Base-by-base conservation (phyloP, 495 filamentous ascomycete species). In the Hyaloscypha bicolor region DNA sequence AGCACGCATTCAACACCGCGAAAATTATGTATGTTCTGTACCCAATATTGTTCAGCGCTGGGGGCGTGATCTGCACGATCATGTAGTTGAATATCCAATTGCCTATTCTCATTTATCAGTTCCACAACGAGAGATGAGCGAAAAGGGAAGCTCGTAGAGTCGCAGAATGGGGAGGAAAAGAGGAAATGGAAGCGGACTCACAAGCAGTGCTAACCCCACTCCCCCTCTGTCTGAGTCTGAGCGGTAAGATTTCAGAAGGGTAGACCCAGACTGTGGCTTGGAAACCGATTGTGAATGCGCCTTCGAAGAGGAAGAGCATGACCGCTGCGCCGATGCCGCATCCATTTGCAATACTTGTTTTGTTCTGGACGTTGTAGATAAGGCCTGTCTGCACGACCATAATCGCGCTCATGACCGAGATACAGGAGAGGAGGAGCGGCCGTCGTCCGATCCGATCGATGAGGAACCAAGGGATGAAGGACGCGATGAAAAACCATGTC, bases 11-110 rank as follows among this genome's bases (percentile, higher is more conserved):
- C 69, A 90, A 88, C 65, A 87, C 87, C 9, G 91, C 91, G 73
- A 93, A 93, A 73, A 92, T 90, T 72, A 92, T 89, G 72, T 93
- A 94, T 3, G 90, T 92, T 75, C 82, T 78, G 71, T 88, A 92
- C 16, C 76, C 75, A 69, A 92, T 92, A 52, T 80, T 86, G 61
- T 85, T 73, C 72, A 92, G 91, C 0, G 87, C 82, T 0, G 90
- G 79, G 0, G 91, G 90, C 0, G 90, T 90, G 69, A 91, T 86
- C 83, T 93, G 88, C 63, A 90, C 88, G n/a, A 90, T 85, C 76
- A 86, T 82, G 68, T 82, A 86, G 71, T 86, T 87, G 71, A 85
- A 79, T 60, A 87, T 81, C 86, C 86, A 88, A 72, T 88, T 87
- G 3, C 42, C 42, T 48, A 11, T 48, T 14, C 42, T 48, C 25